Conservation (phyloP, 2,329 filamentous ascomycete species). For the Alternaria triticina region DNA sequence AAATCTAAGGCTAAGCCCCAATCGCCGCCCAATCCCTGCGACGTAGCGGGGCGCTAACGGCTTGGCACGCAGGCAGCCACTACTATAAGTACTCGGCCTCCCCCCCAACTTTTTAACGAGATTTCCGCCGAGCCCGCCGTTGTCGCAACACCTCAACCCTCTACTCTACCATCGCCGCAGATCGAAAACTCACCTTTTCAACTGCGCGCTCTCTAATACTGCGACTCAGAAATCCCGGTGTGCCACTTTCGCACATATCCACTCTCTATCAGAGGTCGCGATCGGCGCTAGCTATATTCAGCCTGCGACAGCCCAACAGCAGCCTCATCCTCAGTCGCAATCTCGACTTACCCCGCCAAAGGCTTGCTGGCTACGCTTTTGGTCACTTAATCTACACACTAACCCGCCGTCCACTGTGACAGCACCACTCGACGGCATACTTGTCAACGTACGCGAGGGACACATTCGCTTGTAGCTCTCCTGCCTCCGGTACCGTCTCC, state of each 20-base stretch:
- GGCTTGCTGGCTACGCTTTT: conserved; percentile 54
- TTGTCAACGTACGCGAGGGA: conserved; percentile 72
- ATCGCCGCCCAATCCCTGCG: conserved; percentile 9
- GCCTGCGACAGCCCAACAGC: conserved; percentile 35
- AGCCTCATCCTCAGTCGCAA: conserved; percentile 36
- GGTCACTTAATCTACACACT: conserved; percentile 37
- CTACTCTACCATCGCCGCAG: conserved; percentile 36
- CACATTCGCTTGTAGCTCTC: conserved; percentile 99
- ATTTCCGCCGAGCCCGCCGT: conserved; percentile 39
- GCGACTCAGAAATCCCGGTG: conserved; percentile 27
- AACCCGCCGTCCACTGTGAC: conserved; percentile 34
- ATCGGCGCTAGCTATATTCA: conserved; percentile 40
- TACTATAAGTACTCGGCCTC: conserved; percentile 32
- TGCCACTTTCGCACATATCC: conserved; percentile 36
- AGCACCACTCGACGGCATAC: conserved; percentile 34
- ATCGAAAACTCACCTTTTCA: conserved; percentile 30
- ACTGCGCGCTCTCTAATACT: conserved; percentile 43
- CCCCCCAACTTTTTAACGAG: conserved; percentile 31
- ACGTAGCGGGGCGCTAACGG: conserved; percentile 16
- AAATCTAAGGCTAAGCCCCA: conserved; percentile 21
- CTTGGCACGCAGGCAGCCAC: conserved; percentile 15
- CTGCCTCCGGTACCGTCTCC: conserved; percentile 64
- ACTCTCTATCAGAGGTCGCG: conserved; percentile 42
- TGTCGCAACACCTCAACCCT: conserved; percentile 34
- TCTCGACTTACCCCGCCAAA: conserved; percentile 39